Evolutionary conservation across 208 protist genomes (phyloP), one percentile per base, ranked within the genome.

Genomic region (Wallacemonas rigidus): DNA sequence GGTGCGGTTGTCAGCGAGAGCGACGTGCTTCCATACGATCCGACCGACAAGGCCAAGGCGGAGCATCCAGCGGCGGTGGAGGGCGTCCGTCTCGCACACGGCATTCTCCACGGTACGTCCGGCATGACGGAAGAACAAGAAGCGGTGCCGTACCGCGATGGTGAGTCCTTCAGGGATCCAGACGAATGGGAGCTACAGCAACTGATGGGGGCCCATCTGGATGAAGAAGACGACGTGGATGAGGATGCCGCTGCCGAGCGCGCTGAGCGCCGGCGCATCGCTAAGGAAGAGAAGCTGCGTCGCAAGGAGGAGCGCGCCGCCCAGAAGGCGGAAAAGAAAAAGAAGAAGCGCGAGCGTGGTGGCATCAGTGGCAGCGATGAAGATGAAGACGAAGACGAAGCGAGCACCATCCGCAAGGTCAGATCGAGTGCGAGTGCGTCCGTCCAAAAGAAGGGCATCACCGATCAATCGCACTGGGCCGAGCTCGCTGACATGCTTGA

Each of bases 21-120:
- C 7, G 80, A 89, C 72, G 78, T 93, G 12, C 70, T 65, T 26
- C 83, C 87, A 14, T 95, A 83, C 73, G 82, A 92, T 71, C 75
- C 80, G 45, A 70, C 70, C 45, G 82, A 93, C 68, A 67, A 63
- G 1, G 74, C 26, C 3, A 88, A 90, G 69, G 75, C 75, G 39
- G 58, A 73, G 55, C 56, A 93, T 56, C 87, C 87, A 1, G 85
- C 77, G 2, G 87, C 81, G 1, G 85, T 74, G 35, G 75, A 57
- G 2, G 91, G 91, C 51, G 88, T 93, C 5, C 74, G 65, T 1
- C 69, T 83, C 43, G 91, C 91, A 6, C 67, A 76, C 43, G 80
- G 85, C 26, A 86, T 96, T 51, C 63, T 95, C 2, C 41, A 35
- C 41, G 74, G 38, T 8, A 41, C 55, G 2, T 56, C 55, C 43